Evolutionary conservation across 2,329 filamentous ascomycete genomes (phyloP), one percentile per base, ranked within the genome.

Genomic region (Ceratocystis albifundus): DNA sequence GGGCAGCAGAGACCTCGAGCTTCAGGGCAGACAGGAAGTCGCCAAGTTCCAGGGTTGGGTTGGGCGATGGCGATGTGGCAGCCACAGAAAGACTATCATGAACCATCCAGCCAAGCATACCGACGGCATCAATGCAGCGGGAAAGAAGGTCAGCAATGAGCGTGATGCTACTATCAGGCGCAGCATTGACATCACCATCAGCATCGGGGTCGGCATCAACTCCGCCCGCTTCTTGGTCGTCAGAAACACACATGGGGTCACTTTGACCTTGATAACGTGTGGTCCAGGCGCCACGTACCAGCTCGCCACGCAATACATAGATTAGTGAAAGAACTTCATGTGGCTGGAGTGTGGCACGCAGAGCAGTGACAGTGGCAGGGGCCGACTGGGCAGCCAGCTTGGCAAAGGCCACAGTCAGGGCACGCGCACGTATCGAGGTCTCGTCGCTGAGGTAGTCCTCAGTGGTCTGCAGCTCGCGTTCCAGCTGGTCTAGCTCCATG

Each of bases 251-350:
- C 15, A 30, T 30, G 15, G 55, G 15, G 12, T 30, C 55, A 30
- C 32, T 10, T 7, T 59, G 55, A 28, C 17, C 32, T 4, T 59
- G 55, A 74, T 91, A 90, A 25, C 83, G 80, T 20, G 84, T 83
- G 0, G 87, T 90, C 89, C 89, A 93, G 41, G 86, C 86, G 67
- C 88, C 88, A 69, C 85, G 84, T 64, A 86, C 83, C 59, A 93
- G 80, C 75, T 92, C 88, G 69, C 87, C 80, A 66, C 88, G 84
- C 36, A 93, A 79, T 4, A 91, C 79, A 70, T 88, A 83, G 70
- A 92, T 86, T 65, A 93, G 80, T 45, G 85, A 85, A 10, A 90
- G 77, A 28, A 88, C 83, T 70, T 92, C 87, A 69, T 87, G 81
- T 2, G 84, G 85, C 61, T 82, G 80, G 68, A 90, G 82, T 32